Evolutionary conservation across 805 yeast genomes (phyloP).

Genomic region (Kuraishia cidri): DNA sequence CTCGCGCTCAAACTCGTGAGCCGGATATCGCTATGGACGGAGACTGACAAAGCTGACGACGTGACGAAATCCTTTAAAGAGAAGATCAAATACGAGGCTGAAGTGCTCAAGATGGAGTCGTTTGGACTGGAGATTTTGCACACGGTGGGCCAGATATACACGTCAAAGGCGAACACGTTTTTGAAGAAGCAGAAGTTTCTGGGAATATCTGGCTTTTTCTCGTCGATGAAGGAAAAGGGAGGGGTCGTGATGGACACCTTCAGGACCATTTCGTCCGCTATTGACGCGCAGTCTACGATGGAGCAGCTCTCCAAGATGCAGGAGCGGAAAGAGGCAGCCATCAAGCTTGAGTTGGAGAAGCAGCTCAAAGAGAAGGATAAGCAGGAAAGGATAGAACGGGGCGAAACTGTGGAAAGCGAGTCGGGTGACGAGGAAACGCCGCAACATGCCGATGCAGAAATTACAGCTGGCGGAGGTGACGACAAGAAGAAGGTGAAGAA

Average conservation of each 20-base stretch:
- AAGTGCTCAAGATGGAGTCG: constrained; percentile 85
- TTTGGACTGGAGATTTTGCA: constrained; percentile 87
- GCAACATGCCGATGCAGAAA: constrained; percentile 19
- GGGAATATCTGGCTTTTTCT: constrained; percentile 80
- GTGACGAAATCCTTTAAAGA: constrained; percentile 47
- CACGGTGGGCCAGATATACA: constrained; percentile 74
- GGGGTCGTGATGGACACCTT: constrained; percentile 76
- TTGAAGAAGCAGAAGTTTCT: constrained; percentile 70
- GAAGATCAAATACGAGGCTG: constrained; percentile 54
- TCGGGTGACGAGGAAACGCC: neutral
- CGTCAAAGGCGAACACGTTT: constrained; percentile 63
- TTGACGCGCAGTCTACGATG: constrained; percentile 79
- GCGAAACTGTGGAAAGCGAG: constrained; percentile 1
- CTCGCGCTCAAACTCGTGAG: constrained; percentile 37
- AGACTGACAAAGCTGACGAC: constrained; percentile 54
- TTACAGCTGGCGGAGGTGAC: constrained; percentile 11
- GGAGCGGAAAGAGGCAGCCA: constrained; percentile 28
- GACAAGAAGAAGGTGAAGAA: constrained; percentile 2
- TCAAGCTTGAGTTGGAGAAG: constrained; percentile 7
- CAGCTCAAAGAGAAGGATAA: constrained; percentile 1
- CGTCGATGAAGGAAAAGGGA: constrained; percentile 79
- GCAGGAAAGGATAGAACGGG: constrained; percentile 1
- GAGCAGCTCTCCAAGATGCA: constrained; percentile 69
- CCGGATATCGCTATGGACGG: constrained; percentile 36
- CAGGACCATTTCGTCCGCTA: constrained; percentile 71